Evolutionary conservation across 2,329 filamentous ascomycete species (phyloP).

Genomic region (Claviceps capensis): DNA sequence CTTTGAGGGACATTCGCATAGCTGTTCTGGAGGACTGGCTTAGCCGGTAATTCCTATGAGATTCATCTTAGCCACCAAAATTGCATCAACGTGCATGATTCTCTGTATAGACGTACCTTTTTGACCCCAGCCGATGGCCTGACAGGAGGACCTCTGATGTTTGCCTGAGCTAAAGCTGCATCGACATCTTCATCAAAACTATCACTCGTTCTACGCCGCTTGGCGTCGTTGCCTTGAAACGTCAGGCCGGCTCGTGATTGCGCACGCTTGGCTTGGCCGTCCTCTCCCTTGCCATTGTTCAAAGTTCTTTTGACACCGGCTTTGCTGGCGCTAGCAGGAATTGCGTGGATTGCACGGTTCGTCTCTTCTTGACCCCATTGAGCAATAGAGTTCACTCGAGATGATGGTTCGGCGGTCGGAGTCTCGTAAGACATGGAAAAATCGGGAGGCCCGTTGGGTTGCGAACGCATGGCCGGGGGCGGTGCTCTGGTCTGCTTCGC

Average conservation of each 20-base stretch:
- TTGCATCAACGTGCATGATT: not conserved
- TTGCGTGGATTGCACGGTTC: constrained; percentile 45
- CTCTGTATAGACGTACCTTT: constrained; percentile 40
- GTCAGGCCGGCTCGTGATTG: constrained; percentile 40
- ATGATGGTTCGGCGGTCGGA: constrained; percentile 31
- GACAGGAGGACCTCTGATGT: constrained; percentile 70
- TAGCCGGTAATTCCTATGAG: constrained; percentile 43
- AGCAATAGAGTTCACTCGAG: constrained; percentile 43
- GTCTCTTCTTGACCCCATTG: constrained; percentile 43
- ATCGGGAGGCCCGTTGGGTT: constrained; percentile 38
- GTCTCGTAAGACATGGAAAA: constrained; percentile 21
- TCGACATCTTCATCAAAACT: constrained; percentile 51
- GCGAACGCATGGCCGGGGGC: constrained; percentile 42
- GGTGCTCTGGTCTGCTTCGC: constrained; percentile 52
- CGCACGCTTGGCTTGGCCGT: constrained; percentile 30
- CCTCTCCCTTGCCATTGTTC: constrained; percentile 49
- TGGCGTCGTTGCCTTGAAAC: constrained; percentile 58
- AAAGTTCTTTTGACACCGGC: constrained; percentile 58
- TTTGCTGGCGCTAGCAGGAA: constrained; percentile 45
- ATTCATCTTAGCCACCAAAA: not conserved
- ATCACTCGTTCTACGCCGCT: constrained; percentile 68
- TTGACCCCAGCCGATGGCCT: constrained; percentile 58
- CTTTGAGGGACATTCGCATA: constrained; percentile 46
- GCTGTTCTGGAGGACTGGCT: constrained; percentile 45
- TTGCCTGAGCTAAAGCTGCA: constrained; percentile 36